These are phyloP conservation scores for Agarophyton chilense DNA, from an alignment of 23 red algal genomes.

Conservation along the genomic window DNA sequence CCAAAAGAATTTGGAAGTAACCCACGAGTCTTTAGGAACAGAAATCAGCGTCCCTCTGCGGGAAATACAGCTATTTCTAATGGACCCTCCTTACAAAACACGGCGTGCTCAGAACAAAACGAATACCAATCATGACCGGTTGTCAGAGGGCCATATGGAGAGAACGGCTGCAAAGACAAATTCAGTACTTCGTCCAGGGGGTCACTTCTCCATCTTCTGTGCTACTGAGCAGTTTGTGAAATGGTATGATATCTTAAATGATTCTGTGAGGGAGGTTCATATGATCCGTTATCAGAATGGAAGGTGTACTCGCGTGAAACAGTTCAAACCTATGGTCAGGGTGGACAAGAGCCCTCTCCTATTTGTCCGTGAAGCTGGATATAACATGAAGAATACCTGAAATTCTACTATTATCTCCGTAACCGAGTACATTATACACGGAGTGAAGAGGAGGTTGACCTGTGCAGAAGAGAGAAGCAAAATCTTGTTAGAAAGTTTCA, in stretches of 20 bases:
- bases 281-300: no score
- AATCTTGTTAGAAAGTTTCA: conserved; percentile 13
- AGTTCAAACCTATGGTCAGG: neutral
- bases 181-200: no score
- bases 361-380: neutral
- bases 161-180: no score
- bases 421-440: conserved; percentile 3
- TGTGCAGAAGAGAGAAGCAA: conserved; percentile 1
- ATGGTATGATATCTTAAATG: no score
- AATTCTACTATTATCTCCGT: neutral
- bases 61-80: neutral
- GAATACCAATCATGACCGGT: neutral
- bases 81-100: neutral
- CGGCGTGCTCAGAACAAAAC: neutral
- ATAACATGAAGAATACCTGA: neutral
- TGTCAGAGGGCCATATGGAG: neutral
- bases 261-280: no score
- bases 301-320: no score
- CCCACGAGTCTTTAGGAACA: neutral
- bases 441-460: neutral
- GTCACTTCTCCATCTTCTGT: no score
- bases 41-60: neutral
- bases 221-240: no score
- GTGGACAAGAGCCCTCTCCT: conserved; percentile 12
- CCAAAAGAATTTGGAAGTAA: neutral